Conservation (phyloP, 441 rosid species). For the Corymbia calophylla region DNA sequence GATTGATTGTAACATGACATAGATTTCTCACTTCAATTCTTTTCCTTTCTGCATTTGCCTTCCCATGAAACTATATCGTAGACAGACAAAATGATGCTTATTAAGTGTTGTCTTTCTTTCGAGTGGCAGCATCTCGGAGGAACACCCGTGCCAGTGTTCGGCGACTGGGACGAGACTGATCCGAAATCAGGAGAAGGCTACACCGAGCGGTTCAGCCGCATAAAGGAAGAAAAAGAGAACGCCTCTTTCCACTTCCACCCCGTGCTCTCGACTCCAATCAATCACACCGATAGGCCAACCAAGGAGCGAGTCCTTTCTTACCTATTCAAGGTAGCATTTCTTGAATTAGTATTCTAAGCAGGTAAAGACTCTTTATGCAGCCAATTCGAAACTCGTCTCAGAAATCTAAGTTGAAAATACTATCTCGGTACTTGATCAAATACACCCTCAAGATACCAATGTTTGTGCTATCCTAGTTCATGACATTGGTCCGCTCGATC, state of each 20-base stretch:
- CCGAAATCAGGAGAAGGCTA: slow-evolving; percentile 1
- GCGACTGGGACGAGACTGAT: background rate
- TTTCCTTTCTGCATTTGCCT: background rate
- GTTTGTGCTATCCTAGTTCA: background rate
- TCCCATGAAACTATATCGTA: background rate
- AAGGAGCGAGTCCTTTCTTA: background rate
- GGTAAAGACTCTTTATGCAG: background rate
- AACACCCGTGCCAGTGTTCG: background rate
- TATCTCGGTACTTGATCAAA: background rate
- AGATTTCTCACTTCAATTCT: background rate
- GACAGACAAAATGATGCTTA: background rate
- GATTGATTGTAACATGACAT: background rate
- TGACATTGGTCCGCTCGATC: background rate
- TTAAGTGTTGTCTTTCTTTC: background rate
- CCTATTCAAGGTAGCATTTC: background rate
- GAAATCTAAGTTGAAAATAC: background rate
- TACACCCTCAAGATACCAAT: background rate
- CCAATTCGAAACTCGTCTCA: background rate
- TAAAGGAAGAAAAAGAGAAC: background rate
- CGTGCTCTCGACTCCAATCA: background rate
- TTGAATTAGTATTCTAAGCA: background rate
- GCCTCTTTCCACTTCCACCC: background rate
- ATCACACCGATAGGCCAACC: background rate
- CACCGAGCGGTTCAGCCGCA: background rate
- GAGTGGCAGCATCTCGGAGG: background rate